These are phyloP conservation scores for Polytrichum commune DNA, from an alignment of 225 moss, liverwort and hornwort species.

Conservation along the genomic window DNA sequence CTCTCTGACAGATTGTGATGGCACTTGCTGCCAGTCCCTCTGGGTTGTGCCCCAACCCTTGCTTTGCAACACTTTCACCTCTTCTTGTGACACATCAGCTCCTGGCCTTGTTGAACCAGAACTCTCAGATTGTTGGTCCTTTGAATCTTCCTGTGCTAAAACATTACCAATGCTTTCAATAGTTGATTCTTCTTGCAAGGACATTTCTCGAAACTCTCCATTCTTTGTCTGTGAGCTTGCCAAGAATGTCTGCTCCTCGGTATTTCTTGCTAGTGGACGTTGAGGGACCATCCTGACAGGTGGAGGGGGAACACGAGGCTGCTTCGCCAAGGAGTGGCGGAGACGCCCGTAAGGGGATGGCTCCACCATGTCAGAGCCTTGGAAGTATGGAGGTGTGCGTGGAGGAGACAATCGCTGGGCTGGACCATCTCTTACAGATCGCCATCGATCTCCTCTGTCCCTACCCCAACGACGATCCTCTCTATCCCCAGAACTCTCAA, in stretches of 20 bases:
- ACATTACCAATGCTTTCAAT: conserved; percentile 44
- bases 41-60: conserved; percentile 46
- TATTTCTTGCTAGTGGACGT: conserved; percentile 55
- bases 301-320: conserved; percentile 86
- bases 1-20: conserved; percentile 44
- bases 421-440: conserved; percentile 59
- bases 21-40: conserved; percentile 55
- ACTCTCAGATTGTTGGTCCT: conserved; percentile 36
- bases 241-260: conserved; percentile 54
- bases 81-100: conserved; percentile 43
- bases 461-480: conserved; percentile 95
- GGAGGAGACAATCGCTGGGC: conserved; percentile 65
- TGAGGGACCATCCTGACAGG: conserved; percentile 52
- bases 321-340: conserved; percentile 79
- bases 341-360: conserved; percentile 72
- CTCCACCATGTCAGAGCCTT: conserved; percentile 59
- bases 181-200: conserved; percentile 37
- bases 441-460: conserved; percentile 79
- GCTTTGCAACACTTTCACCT: conserved; percentile 22
- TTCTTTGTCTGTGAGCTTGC: conserved; percentile 46
- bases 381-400: conserved; percentile 71
- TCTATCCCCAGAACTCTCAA: conserved; percentile 71
- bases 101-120: conserved; percentile 25
- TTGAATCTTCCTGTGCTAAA: conserved; percentile 38
- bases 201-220: conserved; percentile 35